Evolutionary conservation across 352 stramenopile genomes (phyloP).

Genomic region (Pythium volutum): DNA sequence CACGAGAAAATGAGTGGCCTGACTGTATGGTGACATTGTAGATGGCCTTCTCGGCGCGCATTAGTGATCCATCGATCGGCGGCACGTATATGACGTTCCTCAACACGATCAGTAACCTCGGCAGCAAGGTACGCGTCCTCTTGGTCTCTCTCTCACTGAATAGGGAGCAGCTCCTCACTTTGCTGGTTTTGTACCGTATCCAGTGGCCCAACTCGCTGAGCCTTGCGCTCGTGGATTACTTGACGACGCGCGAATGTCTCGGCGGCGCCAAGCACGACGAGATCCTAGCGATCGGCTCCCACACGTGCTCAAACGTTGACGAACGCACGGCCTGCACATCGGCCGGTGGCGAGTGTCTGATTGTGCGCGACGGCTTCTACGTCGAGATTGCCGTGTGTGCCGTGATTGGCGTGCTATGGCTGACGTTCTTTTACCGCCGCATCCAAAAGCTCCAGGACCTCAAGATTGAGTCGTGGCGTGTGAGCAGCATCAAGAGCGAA

Average conservation of each 20-base stretch:
- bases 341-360: conserved; percentile 65
- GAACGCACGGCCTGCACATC: conserved; percentile 55
- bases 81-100: conserved; percentile 99
- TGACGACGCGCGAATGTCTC: conserved; percentile 79
- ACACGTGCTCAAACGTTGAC: conserved; percentile 74
- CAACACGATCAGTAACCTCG: conserved; percentile 98
- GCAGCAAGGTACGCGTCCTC: conserved; percentile 74
- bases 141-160: too few species aligned
- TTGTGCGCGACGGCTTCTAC: conserved; percentile 80
- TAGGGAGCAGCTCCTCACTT: neutral
- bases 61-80: conserved; percentile 97
- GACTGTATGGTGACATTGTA: conserved; percentile 36
- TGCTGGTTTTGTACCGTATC: conserved; percentile 1
- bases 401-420: conserved; percentile 63
- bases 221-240: conserved; percentile 74
- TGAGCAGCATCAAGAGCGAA: conserved; percentile 24
- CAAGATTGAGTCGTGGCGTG: conserved; percentile 81
- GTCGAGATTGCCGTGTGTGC: conserved; percentile 73
- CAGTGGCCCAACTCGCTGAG: conserved; percentile 87
- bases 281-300: conserved; percentile 67
- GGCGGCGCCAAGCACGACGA: conserved; percentile 66
- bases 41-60: conserved; percentile 98
- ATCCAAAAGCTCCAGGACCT: conserved; percentile 77
- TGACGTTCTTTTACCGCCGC: conserved; percentile 63
- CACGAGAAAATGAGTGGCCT: neutral